phyloP scores from a whole-genome alignment of 345 rosid species.

The Eucalyptus decipiens region DNA sequence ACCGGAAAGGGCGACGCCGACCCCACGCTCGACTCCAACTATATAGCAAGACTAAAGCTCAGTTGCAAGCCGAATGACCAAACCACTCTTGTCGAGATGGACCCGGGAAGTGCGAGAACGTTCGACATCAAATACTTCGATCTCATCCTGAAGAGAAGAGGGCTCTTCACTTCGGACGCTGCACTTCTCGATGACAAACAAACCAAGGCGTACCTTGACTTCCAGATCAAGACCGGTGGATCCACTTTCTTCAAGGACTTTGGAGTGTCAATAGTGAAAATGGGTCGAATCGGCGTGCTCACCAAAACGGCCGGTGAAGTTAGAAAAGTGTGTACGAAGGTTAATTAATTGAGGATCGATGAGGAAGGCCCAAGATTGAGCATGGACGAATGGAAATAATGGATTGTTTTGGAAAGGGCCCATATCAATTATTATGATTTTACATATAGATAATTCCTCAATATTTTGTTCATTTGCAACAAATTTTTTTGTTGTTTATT shows the following conservation, averaged over 20 bases:
- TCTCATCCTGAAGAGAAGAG: conserved; percentile 44
- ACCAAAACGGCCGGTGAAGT: conserved; percentile 39
- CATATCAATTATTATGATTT: neutral
- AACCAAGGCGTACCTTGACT: conserved; percentile 30
- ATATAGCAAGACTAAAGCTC: conserved; percentile 4
- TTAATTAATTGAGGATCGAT: conserved; percentile 23
- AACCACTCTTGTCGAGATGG: conserved; percentile 51
- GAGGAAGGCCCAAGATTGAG: neutral
- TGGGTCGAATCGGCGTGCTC: conserved; percentile 56
- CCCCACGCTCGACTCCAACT: conserved; percentile 31
- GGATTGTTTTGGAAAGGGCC: neutral
- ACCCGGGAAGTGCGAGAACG: conserved; percentile 53
- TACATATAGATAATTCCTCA: neutral
- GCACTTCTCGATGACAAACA: conserved; percentile 34
- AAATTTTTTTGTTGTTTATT: neutral
- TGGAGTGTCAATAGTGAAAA: conserved; percentile 48
- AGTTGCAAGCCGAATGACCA: conserved; percentile 36
- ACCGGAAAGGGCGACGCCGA: conserved; percentile 47
- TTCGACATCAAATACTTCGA: conserved; percentile 39
- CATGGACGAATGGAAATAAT: neutral
- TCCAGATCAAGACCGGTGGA: neutral
- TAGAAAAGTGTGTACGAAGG: conserved; percentile 44
- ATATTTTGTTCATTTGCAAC: neutral
- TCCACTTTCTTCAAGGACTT: conserved; percentile 52
- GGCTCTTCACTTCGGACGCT: conserved; percentile 51